A percentile compares a stretch with the other conserved stretches of the same genome.
phyloP scores from a whole-genome alignment of 805 yeast species.

The Metschnikowia dekortorum region DNA sequence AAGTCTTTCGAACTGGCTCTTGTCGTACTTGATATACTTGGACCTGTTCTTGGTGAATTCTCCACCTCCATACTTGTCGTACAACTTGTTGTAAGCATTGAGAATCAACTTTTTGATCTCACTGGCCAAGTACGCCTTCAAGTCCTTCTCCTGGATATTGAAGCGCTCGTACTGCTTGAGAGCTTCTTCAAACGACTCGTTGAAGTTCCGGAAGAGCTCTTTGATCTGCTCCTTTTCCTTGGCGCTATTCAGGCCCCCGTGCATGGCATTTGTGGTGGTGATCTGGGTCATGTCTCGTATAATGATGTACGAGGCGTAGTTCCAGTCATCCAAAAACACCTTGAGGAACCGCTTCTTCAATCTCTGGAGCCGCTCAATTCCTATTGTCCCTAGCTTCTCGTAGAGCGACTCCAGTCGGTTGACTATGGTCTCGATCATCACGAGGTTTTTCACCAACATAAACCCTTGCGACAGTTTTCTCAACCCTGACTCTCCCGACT shows the following conservation, averaged over 20 bases:
- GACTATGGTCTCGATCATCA: conserved; percentile 69
- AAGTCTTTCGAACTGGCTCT: conserved; percentile 38
- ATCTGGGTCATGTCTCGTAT: conserved; percentile 73
- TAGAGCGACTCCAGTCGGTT: conserved; percentile 52
- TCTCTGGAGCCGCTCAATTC: conserved; percentile 59
- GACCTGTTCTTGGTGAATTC: conserved; percentile 67
- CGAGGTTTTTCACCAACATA: conserved; percentile 64
- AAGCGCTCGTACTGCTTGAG: conserved; percentile 61
- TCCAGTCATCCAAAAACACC: conserved; percentile 75
- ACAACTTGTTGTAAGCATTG: conserved; percentile 82
- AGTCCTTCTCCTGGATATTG: conserved; percentile 59
- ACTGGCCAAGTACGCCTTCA: conserved; percentile 58
- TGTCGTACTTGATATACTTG: conserved; percentile 67
- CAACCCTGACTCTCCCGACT: conserved; percentile 15
- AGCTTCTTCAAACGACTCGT: conserved; percentile 76
- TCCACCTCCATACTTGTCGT: conserved; percentile 67
- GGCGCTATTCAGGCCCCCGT: conserved; percentile 36
- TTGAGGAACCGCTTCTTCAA: conserved; percentile 71
- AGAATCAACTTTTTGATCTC: conserved; percentile 72
- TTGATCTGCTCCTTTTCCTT: conserved; percentile 79
- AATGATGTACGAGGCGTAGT: conserved; percentile 65
- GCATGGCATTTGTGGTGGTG: conserved; percentile 47
- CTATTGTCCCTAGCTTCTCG: conserved; percentile 52
- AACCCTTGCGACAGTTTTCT: conserved; percentile 58
- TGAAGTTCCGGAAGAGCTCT: conserved; percentile 79